Base-by-base conservation (phyloP, 495 filamentous ascomycete species). In the Cetradonia linearis region DNA sequence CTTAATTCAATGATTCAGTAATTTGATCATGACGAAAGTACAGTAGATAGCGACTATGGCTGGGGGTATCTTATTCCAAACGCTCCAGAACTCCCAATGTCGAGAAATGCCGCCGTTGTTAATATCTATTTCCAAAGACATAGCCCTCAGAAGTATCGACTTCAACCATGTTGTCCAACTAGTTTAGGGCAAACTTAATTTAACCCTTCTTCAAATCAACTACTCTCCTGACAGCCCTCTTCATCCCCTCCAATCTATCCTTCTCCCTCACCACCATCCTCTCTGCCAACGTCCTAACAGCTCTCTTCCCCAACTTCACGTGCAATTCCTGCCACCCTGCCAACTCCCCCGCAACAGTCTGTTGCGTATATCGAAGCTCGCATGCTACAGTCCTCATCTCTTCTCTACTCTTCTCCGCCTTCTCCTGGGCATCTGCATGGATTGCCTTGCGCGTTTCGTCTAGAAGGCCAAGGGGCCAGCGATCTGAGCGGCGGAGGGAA, bases 321-420 rank as follows among this genome's bases (percentile, higher is more conserved):
- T 91, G 83, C 76, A 88, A 82, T 16, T 93, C 89, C 66, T 95
- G 88, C 87, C 92, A 97, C 2, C 89, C 91, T 1, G 93, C 92
- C 61, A 99, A 69, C 70, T 99, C 94, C 9, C 83, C 77, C 14
- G 94, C 92, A 7, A 96, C 91, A 11, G 91, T 88, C 70, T 91
- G 87, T 72, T 96, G 91, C 55, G 91, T 96, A 69, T 94, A 96
- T 37, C 88, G 74, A 23, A 99, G 71, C 68, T 99, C 94, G 52
- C 81, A 81, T 0, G 85, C 83, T 20, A 95, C 69, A 28, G 75
- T 77, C 37, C 82, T 76, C 10, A 86, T 73, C 65, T 96, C 87
- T 20, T 75, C 69, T 62, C 85, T 78, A 16, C 77, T 78, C 28
- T 81, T 79, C 49, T 77, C 77, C 30, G 86, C 86, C 67, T 86